Evolutionary conservation across 164 flowering plant species (phyloP), one percentile per base, ranked within the genome.

Genomic region (Sextonia rubra): DNA sequence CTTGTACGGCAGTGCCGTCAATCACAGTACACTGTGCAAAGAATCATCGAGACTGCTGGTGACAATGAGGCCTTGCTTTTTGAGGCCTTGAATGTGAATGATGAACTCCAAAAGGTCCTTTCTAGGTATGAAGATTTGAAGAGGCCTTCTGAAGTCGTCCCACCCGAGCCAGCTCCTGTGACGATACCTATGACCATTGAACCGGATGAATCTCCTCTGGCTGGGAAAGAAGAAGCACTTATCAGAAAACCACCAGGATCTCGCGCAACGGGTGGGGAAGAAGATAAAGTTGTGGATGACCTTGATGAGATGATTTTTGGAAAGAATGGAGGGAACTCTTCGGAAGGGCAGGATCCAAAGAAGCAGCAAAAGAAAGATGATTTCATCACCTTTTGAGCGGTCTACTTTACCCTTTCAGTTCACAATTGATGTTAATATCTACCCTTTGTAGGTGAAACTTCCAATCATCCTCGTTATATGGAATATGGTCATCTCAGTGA

Each of bases 241-340:
- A 60, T 91, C 68, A 86, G 95, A 69, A 93, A 87, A 76, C 80
- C 97, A 7, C 68, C 91, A 4, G 81, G 86, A 58, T 79, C 92
- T 37, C 86, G 86, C 18, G 47, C 76, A 22, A 89, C 74, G 5
- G 88, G 86, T 23, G 89, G 90, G 24, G 83, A 80, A 74, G 85
- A 84, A 48, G 92, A 94, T 72, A 93, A 89, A 47, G 83, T 90
- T 85, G 85, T 93, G 97, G 91, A 93, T 74, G 98, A 95, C 82
- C 95, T 93, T 3, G 99, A 95, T 71, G 98, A 95, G 82, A 95
- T 93, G 99, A 93, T 95, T 8, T 95, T 95, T 70, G 98, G 97
- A 17, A 95, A 82, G 87, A 91, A 93, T 80, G 72, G 80, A 8
- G 90, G 88, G 8, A 76, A 86, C 60, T 18, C 89, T 37, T 87